Evolutionary conservation across 2,329 filamentous ascomycete species (phyloP), one percentile per base, ranked within the genome.

Genomic region (Aspergillus tanneri): DNA sequence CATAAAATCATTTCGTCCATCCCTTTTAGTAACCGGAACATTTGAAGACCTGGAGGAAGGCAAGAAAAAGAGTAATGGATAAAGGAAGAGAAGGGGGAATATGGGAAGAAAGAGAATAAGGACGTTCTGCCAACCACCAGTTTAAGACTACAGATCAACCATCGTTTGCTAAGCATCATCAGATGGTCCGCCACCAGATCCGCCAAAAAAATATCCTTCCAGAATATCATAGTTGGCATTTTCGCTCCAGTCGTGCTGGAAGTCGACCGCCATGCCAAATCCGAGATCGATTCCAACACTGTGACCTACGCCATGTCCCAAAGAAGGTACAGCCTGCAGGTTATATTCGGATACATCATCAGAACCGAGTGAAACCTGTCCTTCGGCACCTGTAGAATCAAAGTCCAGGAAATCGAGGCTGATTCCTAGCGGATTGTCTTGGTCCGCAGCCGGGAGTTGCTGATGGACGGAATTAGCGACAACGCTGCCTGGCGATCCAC

Each of bases 201-300:
- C 72, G 8, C 78, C 78, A 65, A 81, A 80, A 62, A 80, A 81
- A 60, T 77, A 81, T 3, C 76, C 78, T 57, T 79, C 76, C 55
- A 80, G 74, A 24, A 81, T 57, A 68, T 79, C 77, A 56, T 73
- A 71, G 40, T 71, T 71, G 18, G 66, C 63, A 32, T 72, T 72
- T 46, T 77, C 73, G 43, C 69, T 73, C 73, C 74, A 76, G 56
- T 77, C 74, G 62, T 77, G 73, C 50, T 75, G 71, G 46, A 68
- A 71, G 40, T 73, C 73, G 43, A 72, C 64, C 2, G 69, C 68
- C 68, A 72, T 69, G n/a, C 71, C 71, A 52, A 72, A 72, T 3
- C 72, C 72, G 24, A 76, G 60, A 46, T 73, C 71, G 43, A 73
- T 67, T 3, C 72, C 72, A 24, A 73, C 71, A 21, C 69, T 72